Evolutionary conservation across 371 early-diverging fungal species (phyloP).

Genomic region (Rhizopus arrhizus): DNA sequence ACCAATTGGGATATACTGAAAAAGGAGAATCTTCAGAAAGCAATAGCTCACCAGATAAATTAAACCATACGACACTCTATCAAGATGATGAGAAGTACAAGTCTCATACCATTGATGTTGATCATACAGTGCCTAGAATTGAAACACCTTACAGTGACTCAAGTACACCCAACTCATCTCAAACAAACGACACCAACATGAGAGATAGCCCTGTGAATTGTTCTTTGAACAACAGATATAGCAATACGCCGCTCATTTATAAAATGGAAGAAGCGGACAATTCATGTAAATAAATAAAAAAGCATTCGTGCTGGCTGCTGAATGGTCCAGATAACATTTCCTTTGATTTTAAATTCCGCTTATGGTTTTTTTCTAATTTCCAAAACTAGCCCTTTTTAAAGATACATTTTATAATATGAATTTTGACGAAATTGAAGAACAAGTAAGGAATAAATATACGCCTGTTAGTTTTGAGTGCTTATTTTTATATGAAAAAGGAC

Average conservation of each 20-base stretch:
- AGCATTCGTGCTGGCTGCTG: not conserved
- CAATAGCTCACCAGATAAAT: too few relatives aligned
- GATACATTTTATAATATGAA: slow-evolving; percentile 56
- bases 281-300: too few relatives aligned
- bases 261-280: slow-evolving; percentile 1
- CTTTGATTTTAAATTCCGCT: not conserved
- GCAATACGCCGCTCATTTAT: slow-evolving; percentile 12
- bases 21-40: too few relatives aligned
- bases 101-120: too few relatives aligned
- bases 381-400: not conserved
- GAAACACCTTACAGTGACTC: not conserved
- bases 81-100: too few relatives aligned
- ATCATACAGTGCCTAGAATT: not conserved
- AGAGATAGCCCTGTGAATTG: not conserved
- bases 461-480: not conserved
- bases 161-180: not conserved
- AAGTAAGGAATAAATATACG: slow-evolving; percentile 30
- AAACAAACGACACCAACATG: not conserved
- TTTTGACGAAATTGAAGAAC: slow-evolving; percentile 88
- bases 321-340: not conserved
- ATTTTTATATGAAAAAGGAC: slow-evolving; percentile 49
- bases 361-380: not conserved
- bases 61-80: too few relatives aligned
- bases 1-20: too few relatives aligned
- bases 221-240: slow-evolving; percentile 9